Evolutionary conservation across 371 early-diverging fungal genomes (phyloP), one percentile per base, ranked within the genome.

Genomic region (Mortierella sp.): DNA sequence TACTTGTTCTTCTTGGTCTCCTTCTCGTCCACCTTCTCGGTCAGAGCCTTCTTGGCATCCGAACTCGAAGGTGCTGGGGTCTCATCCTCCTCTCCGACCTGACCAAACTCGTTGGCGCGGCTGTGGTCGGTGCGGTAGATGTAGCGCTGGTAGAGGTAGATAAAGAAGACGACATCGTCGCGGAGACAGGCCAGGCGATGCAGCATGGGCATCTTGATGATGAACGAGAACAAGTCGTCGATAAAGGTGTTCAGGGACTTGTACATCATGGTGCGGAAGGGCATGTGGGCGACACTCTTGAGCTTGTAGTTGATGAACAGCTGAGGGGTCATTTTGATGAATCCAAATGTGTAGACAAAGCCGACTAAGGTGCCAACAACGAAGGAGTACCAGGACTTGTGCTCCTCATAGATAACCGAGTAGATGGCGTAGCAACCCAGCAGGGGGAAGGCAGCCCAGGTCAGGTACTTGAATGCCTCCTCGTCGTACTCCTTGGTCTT

Each of bases 171-270:
- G 8, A 95, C 91, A 76, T 97, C 97, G 83, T 96, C 96, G 55
- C 97, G 91, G 48, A 98, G 90, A 86, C 95, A 96, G 4, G 98
- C 98, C 61, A 98, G 83, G 29, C 97, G 90, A 85, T 98, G 98
- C n/a, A 97, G 87, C 70, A 91, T 93, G 39, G 98, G 98, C 98
- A 98, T 98, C 82, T 95, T 95, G 89, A 97, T 96, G 52, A 96
- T 93, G 86, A 97, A 98, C 4, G 97, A 97, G 87, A 98, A 98
- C 83, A 98, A 79, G 77, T 98, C 98, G 84, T 98, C 97, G 68
- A 97, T 93, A 74, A 98, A 95, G 0, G 98, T 98, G 87, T 96
- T 96, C 44, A 98, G 86, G 0, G 96, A 94, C 86, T 97, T 97
- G 90, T 98, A 98, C 94, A 95, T 96, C 79, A 97, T 91, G 4